phyloP scores from a whole-genome alignment of 768 basidiomycete species.

The Serendipita sp. region DNA sequence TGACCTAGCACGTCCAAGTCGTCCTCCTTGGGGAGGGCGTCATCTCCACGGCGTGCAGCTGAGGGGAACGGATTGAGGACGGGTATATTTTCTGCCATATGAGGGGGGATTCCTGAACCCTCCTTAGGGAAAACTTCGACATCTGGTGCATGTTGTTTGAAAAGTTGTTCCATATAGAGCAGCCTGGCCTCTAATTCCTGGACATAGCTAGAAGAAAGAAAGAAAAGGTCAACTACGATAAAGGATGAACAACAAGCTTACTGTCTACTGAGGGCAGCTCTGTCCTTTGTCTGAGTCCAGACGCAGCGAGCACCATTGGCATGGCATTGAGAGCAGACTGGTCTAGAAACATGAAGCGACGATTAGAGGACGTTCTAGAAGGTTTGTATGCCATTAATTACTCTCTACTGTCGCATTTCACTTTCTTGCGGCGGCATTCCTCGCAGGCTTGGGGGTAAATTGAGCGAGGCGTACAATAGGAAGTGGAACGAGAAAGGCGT shows the following conservation, averaged over 20 bases:
- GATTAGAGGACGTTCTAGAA: not conserved
- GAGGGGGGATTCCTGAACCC: conserved; percentile 5
- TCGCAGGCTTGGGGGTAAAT: conserved; percentile 23
- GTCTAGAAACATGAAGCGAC: conserved; percentile 15
- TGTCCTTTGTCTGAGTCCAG: conserved; percentile 84
- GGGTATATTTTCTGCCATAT: conserved; percentile 6
- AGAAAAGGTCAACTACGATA: conserved; percentile 9
- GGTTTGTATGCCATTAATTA: not conserved
- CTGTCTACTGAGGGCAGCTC: conserved; percentile 81
- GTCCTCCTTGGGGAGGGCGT: not conserved
- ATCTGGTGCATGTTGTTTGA: conserved; percentile 63
- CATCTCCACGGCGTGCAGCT: not conserved
- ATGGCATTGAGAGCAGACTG: conserved; percentile 68
- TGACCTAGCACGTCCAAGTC: conserved; percentile 15
- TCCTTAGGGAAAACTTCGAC: conserved; percentile 39
- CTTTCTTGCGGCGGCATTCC: conserved; percentile 53
- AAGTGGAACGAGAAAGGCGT: conserved; percentile 15
- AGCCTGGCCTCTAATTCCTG: conserved; percentile 80
- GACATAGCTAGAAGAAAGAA: conserved; percentile 44
- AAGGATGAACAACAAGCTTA: conserved; percentile 22
- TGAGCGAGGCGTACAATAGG: conserved; percentile 7
- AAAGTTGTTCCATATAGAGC: conserved; percentile 77
- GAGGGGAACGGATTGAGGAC: not conserved
- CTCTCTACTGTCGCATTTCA: conserved; percentile 81
- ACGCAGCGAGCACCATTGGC: conserved; percentile 63